Percentiles rank a stretch among this genome's conserved stretches.
These are phyloP conservation scores for Elsinoe necatrix DNA, from an alignment of 2,329 filamentous ascomycete genomes.

Conservation along the genomic window DNA sequence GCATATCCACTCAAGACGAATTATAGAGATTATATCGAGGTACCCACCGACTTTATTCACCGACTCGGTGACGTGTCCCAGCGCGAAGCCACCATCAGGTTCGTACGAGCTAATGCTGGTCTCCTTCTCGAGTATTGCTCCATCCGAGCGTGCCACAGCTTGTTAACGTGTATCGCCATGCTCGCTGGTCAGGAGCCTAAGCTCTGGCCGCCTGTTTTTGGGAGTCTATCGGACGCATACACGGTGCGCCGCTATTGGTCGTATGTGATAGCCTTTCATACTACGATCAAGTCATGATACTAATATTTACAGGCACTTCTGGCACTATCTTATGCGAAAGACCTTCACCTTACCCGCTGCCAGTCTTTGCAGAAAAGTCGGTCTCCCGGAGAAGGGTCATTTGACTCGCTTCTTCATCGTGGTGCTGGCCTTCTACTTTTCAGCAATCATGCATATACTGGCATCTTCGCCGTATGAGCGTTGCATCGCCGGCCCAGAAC, in stretches of 20 bases:
- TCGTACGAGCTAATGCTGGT: background rate
- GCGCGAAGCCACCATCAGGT: background rate
- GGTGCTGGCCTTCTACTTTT: background rate
- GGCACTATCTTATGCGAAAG: slow-evolving; percentile 9
- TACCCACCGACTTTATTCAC: background rate
- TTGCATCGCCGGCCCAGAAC: background rate
- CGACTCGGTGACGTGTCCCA: slow-evolving; percentile 5
- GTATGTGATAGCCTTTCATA: background rate
- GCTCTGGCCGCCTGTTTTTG: slow-evolving; percentile 10
- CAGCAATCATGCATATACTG: slow-evolving; percentile 9
- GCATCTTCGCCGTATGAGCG: background rate
- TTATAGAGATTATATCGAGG: background rate
- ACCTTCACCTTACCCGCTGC: slow-evolving; percentile 2
- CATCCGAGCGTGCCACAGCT: slow-evolving; percentile 3
- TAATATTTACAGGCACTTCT: slow-evolving; percentile 9
- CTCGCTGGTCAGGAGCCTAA: slow-evolving; percentile 1
- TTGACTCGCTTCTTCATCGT: slow-evolving; percentile 7
- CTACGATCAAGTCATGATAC: background rate
- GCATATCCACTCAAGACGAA: background rate
- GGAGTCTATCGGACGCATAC: slow-evolving; percentile 5
- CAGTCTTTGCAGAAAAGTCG: background rate
- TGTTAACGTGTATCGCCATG: slow-evolving; percentile 1
- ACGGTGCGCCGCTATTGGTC: slow-evolving; percentile 2
- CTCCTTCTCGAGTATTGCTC: background rate
- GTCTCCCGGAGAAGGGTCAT: background rate